Evolutionary conservation across 2,329 filamentous ascomycete genomes (phyloP).

Genomic region (Dothistroma pini): DNA sequence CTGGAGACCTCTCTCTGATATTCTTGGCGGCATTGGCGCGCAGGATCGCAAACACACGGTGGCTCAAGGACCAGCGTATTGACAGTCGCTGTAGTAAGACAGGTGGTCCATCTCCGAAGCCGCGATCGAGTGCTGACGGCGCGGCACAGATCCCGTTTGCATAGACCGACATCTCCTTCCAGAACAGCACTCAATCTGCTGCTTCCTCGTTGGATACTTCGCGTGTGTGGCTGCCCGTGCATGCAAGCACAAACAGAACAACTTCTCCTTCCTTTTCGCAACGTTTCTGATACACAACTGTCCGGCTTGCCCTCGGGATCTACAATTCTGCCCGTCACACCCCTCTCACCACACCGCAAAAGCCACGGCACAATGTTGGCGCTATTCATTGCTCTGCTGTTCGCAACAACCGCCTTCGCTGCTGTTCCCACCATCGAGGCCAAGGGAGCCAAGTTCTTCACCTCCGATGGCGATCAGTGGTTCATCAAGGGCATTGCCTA

Average conservation of each 20-base stretch:
- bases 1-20: not conserved
- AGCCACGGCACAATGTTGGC: constrained; percentile 3
- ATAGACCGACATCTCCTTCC: not conserved
- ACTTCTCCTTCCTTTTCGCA: not conserved
- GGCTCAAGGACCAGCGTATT: not conserved
- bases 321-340: not conserved
- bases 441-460: constrained; percentile 82
- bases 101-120: not conserved
- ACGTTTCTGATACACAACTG: not conserved
- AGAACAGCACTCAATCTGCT: not conserved
- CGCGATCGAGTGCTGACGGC: not conserved
- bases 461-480: constrained; percentile 73
- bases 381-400: constrained; percentile 17
- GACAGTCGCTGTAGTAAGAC: not conserved
- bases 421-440: constrained; percentile 55
- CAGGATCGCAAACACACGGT: not conserved
- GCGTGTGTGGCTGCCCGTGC: not conserved
- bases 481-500: constrained; percentile 65
- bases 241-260: not conserved
- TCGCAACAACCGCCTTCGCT: constrained; percentile 40
- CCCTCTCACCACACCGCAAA: not conserved
- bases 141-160: not conserved
- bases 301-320: not conserved
- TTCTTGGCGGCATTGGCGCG: not conserved
- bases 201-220: not conserved